Conservation (phyloP, 2,329 filamentous ascomycete species). For the Alternaria viburni region DNA sequence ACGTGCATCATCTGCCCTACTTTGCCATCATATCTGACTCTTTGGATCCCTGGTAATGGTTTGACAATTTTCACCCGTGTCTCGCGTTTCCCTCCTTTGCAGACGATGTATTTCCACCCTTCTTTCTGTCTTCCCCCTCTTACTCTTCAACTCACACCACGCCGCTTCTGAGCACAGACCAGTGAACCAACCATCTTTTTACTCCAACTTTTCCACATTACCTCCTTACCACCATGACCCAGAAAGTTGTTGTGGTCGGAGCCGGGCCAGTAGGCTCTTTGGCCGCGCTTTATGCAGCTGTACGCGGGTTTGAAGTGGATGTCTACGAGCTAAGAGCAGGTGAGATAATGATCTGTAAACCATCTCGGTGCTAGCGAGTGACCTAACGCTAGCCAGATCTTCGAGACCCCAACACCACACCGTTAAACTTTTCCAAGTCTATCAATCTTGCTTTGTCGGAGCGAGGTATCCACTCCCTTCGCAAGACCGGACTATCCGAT, state of each 20-base stretch:
- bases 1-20: slow-evolving; percentile 21
- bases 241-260: slow-evolving; percentile 84
- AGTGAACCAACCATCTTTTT: background rate
- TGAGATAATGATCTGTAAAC: slow-evolving; percentile 53
- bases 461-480: slow-evolving; percentile 87
- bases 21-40: slow-evolving; percentile 12
- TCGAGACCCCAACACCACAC: slow-evolving; percentile 78
- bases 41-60: slow-evolving; percentile 5
- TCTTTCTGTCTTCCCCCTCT: background rate
- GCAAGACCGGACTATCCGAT: slow-evolving; percentile 67
- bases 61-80: slow-evolving; percentile 1
- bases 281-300: slow-evolving; percentile 89
- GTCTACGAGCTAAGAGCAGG: slow-evolving; percentile 92
- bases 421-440: slow-evolving; percentile 96
- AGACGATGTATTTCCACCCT: background rate
- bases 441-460: slow-evolving; percentile 97
- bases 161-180: background rate
- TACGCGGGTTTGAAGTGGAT: slow-evolving; percentile 86
- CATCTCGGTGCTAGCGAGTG: background rate
- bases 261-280: slow-evolving; percentile 93
- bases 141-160: background rate
- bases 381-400: slow-evolving; percentile 68
- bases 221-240: slow-evolving; percentile 38
- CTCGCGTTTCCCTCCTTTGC: background rate
- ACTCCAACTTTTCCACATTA: background rate